A percentile compares a stretch with the other conserved stretches of the same genome.
Conservation (phyloP, 2,329 filamentous ascomycete species). For the Magnaporthiopsis incrustans region DNA sequence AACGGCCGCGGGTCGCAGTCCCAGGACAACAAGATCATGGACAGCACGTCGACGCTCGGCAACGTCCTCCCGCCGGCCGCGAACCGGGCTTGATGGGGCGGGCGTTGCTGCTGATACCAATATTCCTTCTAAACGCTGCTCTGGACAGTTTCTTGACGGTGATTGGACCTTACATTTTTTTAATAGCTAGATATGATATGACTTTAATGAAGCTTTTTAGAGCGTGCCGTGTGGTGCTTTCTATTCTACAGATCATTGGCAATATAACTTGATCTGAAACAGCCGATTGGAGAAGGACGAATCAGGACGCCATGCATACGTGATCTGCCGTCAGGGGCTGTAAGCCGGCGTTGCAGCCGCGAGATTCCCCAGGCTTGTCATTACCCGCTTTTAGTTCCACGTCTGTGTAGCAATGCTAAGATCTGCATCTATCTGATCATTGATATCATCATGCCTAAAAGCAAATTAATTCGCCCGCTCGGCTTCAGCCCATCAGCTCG, state of each 20-base stretch:
- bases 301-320: too few relatives aligned
- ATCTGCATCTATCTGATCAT: background rate
- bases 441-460: background rate
- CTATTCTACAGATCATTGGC: too few relatives aligned
- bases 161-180: background rate
- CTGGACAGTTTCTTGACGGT: background rate
- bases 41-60: background rate
- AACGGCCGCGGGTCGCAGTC: background rate
- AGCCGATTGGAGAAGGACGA: too few relatives aligned
- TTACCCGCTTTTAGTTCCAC: too few relatives aligned
- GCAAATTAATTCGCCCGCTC: background rate
- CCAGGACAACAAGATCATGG: background rate
- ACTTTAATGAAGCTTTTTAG: background rate
- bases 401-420: background rate
- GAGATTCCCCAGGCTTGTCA: too few relatives aligned
- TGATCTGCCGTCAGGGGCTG: too few relatives aligned
- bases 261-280: too few relatives aligned
- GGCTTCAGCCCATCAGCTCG: conserved; percentile 48
- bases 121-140: background rate
- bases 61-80: background rate
- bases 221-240: background rate
- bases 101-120: background rate
- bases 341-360: too few relatives aligned
- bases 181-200: background rate
- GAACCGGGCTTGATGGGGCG: background rate